Evolutionary conservation across 108 stramenopile genomes (phyloP), one percentile per base, ranked within the genome.

Genomic region (Skeletonema menzelii): DNA sequence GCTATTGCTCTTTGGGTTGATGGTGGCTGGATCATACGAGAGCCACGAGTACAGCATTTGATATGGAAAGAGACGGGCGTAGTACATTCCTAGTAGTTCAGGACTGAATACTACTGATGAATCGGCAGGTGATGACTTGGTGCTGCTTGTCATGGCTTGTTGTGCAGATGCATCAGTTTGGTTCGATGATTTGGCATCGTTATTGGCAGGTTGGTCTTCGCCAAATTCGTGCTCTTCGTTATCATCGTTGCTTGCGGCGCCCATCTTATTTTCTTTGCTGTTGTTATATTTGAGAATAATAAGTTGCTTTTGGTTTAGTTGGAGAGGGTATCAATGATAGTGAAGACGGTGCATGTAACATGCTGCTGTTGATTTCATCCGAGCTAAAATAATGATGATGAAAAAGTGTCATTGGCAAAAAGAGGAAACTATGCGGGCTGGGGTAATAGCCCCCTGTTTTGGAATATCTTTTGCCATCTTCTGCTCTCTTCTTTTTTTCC

Each of bases 31-130:
- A 62, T 83, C 76, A 71, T 94, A 94, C 44, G 84, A 76, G 7
- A 94, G 80, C 91, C 91, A 93, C 27, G 77, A 59, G 66, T 83
- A 75, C 32, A 97, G 84, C 35, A 91, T 61, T 10, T 95, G 79
- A 68, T 93, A 97, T 1, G 98, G 98, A 82, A 98, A 98, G 32
- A 85, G 84, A 24, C 86, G 84, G 38, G 83, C 75, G 67, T 97
- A 98, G 82, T 97, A 98, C 60, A 97, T 82, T 27, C 91, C 84
- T 28, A 98, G 86, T 32, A 97, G 90, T 56, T 97, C 96, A 28
- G 94, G 89, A 68, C 90, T 91, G 72, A 96, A 97, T 56, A 93
- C 78, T 46, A 83, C 85, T 57, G 71, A 67, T 7, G 70, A 62
- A 47, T 77, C 58, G 30, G 63, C 20, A 10, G 75, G 19, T 40